Evolutionary conservation across 2,329 filamentous ascomycete species (phyloP).

Genomic region (Fusarium lyarnte): DNA sequence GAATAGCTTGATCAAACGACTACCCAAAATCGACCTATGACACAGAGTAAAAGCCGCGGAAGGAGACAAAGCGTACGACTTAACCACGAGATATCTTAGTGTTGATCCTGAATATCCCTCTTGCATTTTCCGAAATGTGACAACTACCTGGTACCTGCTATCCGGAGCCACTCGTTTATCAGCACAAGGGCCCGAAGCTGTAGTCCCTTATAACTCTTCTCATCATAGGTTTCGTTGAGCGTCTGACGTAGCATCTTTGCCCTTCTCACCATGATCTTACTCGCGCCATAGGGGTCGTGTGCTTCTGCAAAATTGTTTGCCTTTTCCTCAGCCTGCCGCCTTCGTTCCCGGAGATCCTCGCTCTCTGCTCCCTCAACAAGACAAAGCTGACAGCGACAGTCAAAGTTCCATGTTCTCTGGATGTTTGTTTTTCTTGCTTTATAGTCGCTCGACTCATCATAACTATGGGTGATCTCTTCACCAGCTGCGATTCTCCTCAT

Average conservation of each 20-base stretch:
- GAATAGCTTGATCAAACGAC: too few species aligned
- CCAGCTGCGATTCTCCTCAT: slow-evolving; percentile 43
- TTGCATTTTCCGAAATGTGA: too few species aligned
- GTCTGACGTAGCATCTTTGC: slow-evolving; percentile 37
- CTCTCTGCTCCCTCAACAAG: slow-evolving; percentile 42
- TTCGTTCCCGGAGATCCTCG: slow-evolving; percentile 20
- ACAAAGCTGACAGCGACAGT: slow-evolving; percentile 51
- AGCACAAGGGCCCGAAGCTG: slow-evolving; percentile 33
- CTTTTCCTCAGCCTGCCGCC: slow-evolving; percentile 34
- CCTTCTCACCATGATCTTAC: slow-evolving; percentile 31
- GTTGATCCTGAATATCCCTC: not conserved
- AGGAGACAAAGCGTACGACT: too few species aligned
- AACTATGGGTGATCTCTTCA: slow-evolving; percentile 49
- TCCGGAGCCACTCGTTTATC: slow-evolving; percentile 45
- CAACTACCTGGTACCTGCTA: not conserved
- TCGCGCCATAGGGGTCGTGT: slow-evolving; percentile 13
- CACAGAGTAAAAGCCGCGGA: not conserved
- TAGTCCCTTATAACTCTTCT: slow-evolving; percentile 37
- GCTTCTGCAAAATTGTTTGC: slow-evolving; percentile 29
- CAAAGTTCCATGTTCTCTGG: slow-evolving; percentile 50
- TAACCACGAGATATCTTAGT: not conserved
- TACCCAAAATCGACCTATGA: not conserved
- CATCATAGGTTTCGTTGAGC: slow-evolving; percentile 45
- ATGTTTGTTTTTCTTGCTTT: slow-evolving; percentile 35
- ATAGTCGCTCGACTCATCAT: slow-evolving; percentile 44